Conservation (phyloP, 306 rosid species). For the Begonia peltatifolia region DNA sequence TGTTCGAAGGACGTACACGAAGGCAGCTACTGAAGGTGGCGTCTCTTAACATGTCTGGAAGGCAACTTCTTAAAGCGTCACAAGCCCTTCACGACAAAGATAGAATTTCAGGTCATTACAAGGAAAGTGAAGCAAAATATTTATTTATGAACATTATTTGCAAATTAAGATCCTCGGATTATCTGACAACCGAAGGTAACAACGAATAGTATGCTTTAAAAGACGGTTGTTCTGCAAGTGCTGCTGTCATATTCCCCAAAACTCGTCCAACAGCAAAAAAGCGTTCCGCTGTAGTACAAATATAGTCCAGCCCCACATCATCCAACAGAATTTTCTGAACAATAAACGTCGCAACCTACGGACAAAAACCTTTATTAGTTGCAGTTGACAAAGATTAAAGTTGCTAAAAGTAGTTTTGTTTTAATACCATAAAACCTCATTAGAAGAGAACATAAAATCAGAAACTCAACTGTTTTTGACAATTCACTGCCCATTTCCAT, state of each 20-base stretch:
- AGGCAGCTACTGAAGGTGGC: constrained; percentile 44
- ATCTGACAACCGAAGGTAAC: constrained; percentile 61
- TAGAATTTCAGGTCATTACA: background rate
- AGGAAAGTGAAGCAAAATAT: background rate
- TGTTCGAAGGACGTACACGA: constrained; percentile 36
- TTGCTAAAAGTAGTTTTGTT: too few species aligned
- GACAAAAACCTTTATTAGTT: constrained; percentile 3
- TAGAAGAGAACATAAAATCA: background rate
- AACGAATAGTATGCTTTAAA: constrained; percentile 47
- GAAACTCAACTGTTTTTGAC: constrained; percentile 67
- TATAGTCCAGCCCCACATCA: constrained; percentile 60
- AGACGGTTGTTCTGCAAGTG: constrained; percentile 59
- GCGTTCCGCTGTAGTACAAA: constrained; percentile 56
- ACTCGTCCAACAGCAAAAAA: constrained; percentile 54
- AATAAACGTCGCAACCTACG: constrained; percentile 64
- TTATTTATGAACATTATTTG: background rate
- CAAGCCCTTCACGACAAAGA: constrained; percentile 37
- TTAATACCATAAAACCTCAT: background rate
- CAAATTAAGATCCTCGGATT: constrained; percentile 37
- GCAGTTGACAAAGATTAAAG: too few species aligned
- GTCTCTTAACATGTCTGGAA: constrained; percentile 57
- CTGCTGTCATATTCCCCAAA: constrained; percentile 42
- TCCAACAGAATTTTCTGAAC: constrained; percentile 63
- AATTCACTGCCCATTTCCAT: constrained; percentile 81
- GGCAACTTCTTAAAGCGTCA: constrained; percentile 51